phyloP scores from a whole-genome alignment of 805 yeast genomes.

The Wickerhamomyces mucosus region DNA sequence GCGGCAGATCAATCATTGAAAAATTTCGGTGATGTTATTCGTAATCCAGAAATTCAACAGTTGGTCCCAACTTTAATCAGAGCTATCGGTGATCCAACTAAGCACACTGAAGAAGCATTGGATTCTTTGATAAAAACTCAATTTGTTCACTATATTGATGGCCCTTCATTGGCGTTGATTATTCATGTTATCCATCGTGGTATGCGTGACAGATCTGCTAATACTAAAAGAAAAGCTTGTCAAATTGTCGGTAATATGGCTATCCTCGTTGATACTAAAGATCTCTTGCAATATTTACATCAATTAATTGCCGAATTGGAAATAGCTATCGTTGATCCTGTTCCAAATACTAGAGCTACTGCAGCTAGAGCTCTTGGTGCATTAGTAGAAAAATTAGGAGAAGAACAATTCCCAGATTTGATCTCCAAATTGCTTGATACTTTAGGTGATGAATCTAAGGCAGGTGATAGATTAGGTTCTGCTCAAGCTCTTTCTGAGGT shows the following conservation, averaged over 20 bases:
- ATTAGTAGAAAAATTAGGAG: slow-evolving; percentile 91
- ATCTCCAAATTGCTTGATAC: slow-evolving; percentile 72
- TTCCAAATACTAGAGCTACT: slow-evolving; percentile 92
- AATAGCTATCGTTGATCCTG: slow-evolving; percentile 96
- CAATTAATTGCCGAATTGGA: slow-evolving; percentile 76
- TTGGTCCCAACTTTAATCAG: slow-evolving; percentile 78
- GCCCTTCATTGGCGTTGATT: slow-evolving; percentile 92
- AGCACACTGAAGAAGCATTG: slow-evolving; percentile 77
- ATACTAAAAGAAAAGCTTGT: slow-evolving; percentile 86
- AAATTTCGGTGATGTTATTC: slow-evolving; percentile 91
- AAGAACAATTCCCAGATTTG: slow-evolving; percentile 86
- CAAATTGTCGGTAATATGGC: slow-evolving; percentile 99
- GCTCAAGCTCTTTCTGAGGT: slow-evolving; percentile 97
- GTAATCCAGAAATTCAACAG: slow-evolving; percentile 94
- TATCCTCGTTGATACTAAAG: slow-evolving; percentile 81
- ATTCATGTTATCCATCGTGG: slow-evolving; percentile 95
- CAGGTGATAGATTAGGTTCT: slow-evolving; percentile 92
- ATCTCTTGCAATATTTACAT: slow-evolving; percentile 74
- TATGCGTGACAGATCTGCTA: slow-evolving; percentile 89
- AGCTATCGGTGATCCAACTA: slow-evolving; percentile 95
- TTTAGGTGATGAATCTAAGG: slow-evolving; percentile 62
- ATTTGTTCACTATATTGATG: slow-evolving; percentile 95
- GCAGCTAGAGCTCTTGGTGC: slow-evolving; percentile 97
- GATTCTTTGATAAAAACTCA: slow-evolving; percentile 83
- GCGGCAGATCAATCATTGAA: slow-evolving; percentile 88